Conservation (phyloP, 2,329 filamentous ascomycete genomes). For the Colletotrichum orchidophilum region DNA sequence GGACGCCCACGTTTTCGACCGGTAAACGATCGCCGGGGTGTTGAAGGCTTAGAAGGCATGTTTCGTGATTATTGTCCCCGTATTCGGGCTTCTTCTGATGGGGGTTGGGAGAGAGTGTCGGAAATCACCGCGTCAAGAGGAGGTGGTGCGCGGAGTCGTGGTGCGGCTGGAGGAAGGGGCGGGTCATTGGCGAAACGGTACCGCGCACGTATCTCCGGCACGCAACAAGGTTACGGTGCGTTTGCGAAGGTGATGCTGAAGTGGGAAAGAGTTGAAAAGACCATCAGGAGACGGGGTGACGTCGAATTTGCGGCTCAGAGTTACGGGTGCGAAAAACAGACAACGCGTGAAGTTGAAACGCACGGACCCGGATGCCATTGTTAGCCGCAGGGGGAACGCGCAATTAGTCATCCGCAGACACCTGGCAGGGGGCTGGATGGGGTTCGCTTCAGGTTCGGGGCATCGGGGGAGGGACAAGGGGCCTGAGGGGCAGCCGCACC, state of each 20-base stretch:
- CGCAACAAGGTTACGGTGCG: slow-evolving; percentile 35
- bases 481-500: slow-evolving; percentile 22
- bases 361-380: slow-evolving; percentile 40
- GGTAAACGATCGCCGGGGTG: slow-evolving; percentile 52
- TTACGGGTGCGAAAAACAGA: slow-evolving; percentile 48
- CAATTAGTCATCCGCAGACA: slow-evolving; percentile 33
- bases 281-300: slow-evolving; percentile 45
- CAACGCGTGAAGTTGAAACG: slow-evolving; percentile 51
- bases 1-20: slow-evolving; percentile 59
- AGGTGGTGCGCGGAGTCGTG: slow-evolving; percentile 36
- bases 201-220: slow-evolving; percentile 33
- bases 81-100: slow-evolving; percentile 27
- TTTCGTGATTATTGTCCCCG: slow-evolving; percentile 8
- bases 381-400: slow-evolving; percentile 31
- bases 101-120: slow-evolving; percentile 8
- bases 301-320: slow-evolving; percentile 43
- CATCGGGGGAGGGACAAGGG: not conserved
- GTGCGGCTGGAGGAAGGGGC: slow-evolving; percentile 33
- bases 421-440: slow-evolving; percentile 8
- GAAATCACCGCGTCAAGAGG: slow-evolving; percentile 38
- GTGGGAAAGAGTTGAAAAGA: slow-evolving; percentile 16
- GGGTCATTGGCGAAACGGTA: slow-evolving; percentile 34
- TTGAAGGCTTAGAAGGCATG: slow-evolving; percentile 47
- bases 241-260: slow-evolving; percentile 20
- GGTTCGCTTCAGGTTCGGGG: slow-evolving; percentile 16